Evolutionary conservation across 805 yeast genomes (phyloP).

Genomic region (Teunomyces panamensis): DNA sequence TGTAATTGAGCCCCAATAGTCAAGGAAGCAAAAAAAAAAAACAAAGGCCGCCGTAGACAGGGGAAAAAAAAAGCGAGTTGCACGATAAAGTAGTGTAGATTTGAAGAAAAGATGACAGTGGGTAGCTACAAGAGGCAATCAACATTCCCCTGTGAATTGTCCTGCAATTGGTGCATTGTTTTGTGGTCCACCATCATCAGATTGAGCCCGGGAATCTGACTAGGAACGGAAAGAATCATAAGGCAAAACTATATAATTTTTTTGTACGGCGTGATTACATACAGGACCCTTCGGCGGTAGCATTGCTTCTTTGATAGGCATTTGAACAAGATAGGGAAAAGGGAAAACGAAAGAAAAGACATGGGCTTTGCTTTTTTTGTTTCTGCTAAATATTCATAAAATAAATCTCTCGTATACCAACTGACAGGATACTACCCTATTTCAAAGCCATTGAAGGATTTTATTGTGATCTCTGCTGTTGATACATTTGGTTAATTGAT

Average conservation of each 20-base stretch:
- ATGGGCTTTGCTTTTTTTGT: too few relatives aligned
- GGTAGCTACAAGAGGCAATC: too few relatives aligned
- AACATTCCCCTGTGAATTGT: too few relatives aligned
- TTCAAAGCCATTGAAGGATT: too few relatives aligned
- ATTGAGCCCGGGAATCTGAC: neutral
- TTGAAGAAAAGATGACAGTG: too few relatives aligned
- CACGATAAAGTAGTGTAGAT: too few relatives aligned
- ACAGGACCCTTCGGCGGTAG: neutral
- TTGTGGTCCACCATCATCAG: neutral
- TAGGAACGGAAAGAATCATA: neutral
- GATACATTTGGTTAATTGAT: too few relatives aligned
- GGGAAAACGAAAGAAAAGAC: neutral
- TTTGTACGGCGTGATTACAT: neutral
- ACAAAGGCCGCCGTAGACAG: neutral
- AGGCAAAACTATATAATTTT: neutral
- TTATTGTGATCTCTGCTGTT: too few relatives aligned
- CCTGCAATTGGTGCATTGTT: too few relatives aligned
- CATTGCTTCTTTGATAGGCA: neutral
- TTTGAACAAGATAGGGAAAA: neutral
- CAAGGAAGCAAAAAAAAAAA: neutral
- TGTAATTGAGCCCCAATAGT: neutral
- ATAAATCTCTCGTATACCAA: too few relatives aligned
- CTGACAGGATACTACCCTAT: too few relatives aligned
- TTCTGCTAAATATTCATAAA: too few relatives aligned
- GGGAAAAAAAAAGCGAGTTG: neutral